Evolutionary conservation across 1,284 basidiomycete genomes (phyloP).

Genomic region (Inonotus obliquus): DNA sequence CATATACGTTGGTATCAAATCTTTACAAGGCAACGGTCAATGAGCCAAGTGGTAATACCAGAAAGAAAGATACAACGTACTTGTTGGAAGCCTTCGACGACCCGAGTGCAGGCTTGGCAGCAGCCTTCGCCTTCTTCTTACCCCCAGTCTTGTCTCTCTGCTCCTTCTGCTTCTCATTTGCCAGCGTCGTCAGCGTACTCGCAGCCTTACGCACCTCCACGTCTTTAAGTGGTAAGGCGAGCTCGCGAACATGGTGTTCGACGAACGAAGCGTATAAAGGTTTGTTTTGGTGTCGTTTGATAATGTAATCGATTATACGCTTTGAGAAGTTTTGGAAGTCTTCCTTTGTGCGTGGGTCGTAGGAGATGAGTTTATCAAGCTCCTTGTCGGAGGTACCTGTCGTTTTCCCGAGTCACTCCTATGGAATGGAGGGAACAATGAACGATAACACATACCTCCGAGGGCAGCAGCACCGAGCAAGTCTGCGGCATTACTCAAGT

Average conservation of each 20-base stretch:
- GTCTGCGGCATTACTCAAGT: conserved; percentile 79
- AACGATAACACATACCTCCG: conserved; percentile 45
- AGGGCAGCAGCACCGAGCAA: conserved; percentile 69
- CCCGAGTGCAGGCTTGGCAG: conserved; percentile 71
- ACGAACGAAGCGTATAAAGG: conserved; percentile 80
- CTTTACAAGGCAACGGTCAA: conserved; percentile 32
- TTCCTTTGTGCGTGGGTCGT: conserved; percentile 78
- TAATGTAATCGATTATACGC: conserved; percentile 65
- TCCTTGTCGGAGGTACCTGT: conserved; percentile 52
- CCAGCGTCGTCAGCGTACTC: conserved; percentile 74
- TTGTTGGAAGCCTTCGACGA: conserved; percentile 59
- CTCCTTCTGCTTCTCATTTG: conserved; percentile 93
- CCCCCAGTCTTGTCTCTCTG: conserved; percentile 79
- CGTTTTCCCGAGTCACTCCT: not conserved
- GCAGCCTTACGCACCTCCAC: conserved; percentile 87
- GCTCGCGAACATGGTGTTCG: conserved; percentile 72
- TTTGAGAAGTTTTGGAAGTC: conserved; percentile 76
- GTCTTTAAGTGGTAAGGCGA: conserved; percentile 74
- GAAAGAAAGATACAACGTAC: conserved; percentile 37
- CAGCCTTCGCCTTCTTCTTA: conserved; percentile 81
- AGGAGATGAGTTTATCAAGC: conserved; percentile 64
- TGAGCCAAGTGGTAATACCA: not conserved
- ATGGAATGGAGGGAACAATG: not conserved
- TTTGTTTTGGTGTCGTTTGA: conserved; percentile 74
- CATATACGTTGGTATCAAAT: conserved; percentile 75